phyloP scores from a whole-genome alignment of 306 rosid genomes.

The Oemleria cerasiformis region DNA sequence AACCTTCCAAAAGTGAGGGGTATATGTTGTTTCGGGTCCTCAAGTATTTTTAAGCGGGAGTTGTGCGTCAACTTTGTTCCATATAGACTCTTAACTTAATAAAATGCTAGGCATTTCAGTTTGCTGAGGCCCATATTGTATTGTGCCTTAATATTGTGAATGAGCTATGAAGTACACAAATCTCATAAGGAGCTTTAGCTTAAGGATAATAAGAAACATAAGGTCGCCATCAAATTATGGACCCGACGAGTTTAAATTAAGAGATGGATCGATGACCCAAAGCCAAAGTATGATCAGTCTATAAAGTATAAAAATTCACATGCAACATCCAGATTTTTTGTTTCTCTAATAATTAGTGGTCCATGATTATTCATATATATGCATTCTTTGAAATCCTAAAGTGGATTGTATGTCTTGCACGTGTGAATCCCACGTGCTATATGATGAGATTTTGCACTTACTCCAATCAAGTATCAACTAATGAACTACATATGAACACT shows the following conservation, averaged over 20 bases:
- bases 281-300: not conserved
- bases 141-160: not conserved
- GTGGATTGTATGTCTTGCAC: conserved; percentile 20
- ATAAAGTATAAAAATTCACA: not conserved
- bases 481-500: not conserved
- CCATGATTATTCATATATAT: conserved; percentile 1
- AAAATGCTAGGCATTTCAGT: too few relatives aligned
- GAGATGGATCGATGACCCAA: not conserved
- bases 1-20: too few relatives aligned
- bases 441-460: conserved; percentile 30
- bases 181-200: not conserved
- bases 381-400: not conserved
- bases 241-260: conserved; percentile 9
- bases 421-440: conserved; percentile 31
- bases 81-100: too few relatives aligned
- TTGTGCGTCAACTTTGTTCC: too few relatives aligned
- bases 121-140: too few relatives aligned
- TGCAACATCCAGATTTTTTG: not conserved
- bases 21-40: too few relatives aligned
- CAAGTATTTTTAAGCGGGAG: too few relatives aligned
- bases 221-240: not conserved
- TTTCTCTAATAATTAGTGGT: not conserved
- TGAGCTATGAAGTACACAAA: not conserved
- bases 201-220: not conserved
- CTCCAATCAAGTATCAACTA: too few relatives aligned